A percentile compares a stretch with the other conserved stretches of the same genome.
phyloP scores from a whole-genome alignment of 345 rosid genomes.

The Syzygium aromaticum region DNA sequence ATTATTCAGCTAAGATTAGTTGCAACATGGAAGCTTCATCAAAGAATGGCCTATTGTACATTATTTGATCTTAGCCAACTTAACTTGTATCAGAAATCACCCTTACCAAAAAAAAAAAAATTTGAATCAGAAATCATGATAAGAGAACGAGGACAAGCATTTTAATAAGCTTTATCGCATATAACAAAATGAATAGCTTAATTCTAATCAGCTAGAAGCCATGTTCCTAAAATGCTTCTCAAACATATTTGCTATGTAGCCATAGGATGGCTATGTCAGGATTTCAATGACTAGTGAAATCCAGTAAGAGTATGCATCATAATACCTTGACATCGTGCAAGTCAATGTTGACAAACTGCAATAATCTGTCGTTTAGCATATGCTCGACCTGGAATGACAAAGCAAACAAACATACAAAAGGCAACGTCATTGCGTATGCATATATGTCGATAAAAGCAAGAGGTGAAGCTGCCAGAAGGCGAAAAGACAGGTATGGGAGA shows the following conservation, averaged over 20 bases:
- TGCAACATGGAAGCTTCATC: background rate
- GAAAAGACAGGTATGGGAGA: background rate
- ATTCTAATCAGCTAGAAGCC: background rate
- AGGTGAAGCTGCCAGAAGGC: background rate
- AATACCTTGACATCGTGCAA: constrained; percentile 91
- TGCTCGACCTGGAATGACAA: constrained; percentile 74
- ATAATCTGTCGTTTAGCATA: constrained; percentile 85
- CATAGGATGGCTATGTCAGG: background rate
- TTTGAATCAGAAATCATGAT: background rate
- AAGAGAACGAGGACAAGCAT: background rate
- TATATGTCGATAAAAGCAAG: background rate
- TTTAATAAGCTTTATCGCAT: background rate
- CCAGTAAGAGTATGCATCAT: background rate
- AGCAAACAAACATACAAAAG: background rate
- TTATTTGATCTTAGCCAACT: background rate
- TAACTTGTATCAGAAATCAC: background rate
- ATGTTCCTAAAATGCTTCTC: background rate
- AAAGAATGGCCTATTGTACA: background rate
- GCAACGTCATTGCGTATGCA: background rate
- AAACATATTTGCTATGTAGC: background rate
- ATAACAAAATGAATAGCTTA: background rate
- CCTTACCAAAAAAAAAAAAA: too few relatives aligned
- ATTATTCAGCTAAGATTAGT: background rate
- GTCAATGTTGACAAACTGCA: constrained; percentile 83
- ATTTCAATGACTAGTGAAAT: background rate